Evolutionary conservation across 768 basidiomycete genomes (phyloP).

Genomic region (Rhodotorula graminis): DNA sequence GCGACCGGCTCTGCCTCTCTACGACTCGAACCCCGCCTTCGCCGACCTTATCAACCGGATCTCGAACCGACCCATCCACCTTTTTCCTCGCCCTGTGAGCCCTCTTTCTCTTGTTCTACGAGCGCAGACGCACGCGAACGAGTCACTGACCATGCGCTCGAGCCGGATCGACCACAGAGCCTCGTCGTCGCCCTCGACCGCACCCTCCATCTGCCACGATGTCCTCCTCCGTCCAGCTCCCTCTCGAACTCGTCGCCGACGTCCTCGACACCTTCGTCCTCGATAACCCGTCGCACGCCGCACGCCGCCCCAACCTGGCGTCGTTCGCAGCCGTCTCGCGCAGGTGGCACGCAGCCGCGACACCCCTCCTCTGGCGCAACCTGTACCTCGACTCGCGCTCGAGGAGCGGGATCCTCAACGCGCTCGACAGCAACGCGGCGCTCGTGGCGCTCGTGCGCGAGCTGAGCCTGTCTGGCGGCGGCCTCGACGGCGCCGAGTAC

Average conservation of each 20-base stretch:
- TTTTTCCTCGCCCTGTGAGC: too few species aligned
- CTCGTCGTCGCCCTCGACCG: too few species aligned
- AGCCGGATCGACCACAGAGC: too few species aligned
- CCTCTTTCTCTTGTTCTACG: too few species aligned
- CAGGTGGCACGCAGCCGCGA: constrained; percentile 3
- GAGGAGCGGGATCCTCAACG: neutral
- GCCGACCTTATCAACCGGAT: too few species aligned
- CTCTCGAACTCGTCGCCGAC: constrained; percentile 23
- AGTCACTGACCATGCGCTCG: neutral
- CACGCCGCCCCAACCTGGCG: constrained; percentile 20
- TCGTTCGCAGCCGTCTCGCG: constrained; percentile 6
- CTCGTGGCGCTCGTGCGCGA: constrained; percentile 6
- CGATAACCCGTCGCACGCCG: neutral
- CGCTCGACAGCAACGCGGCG: neutral
- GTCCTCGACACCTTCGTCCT: constrained; percentile 14
- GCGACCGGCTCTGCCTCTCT: too few species aligned
- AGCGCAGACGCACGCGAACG: too few species aligned
- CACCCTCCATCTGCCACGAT: neutral
- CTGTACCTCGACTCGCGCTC: constrained; percentile 14
- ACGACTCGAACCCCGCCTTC: too few species aligned
- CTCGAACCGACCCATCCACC: too few species aligned
- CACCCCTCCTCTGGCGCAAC: constrained; percentile 12
- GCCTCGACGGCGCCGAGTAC: constrained; percentile 1
- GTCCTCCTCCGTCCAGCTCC: neutral
- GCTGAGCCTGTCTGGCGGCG: constrained; percentile 16